A percentile compares a stretch with the other conserved stretches of the same genome.
Conservation (phyloP, 345 rosid species). For the Abelmoschus esculentus region DNA sequence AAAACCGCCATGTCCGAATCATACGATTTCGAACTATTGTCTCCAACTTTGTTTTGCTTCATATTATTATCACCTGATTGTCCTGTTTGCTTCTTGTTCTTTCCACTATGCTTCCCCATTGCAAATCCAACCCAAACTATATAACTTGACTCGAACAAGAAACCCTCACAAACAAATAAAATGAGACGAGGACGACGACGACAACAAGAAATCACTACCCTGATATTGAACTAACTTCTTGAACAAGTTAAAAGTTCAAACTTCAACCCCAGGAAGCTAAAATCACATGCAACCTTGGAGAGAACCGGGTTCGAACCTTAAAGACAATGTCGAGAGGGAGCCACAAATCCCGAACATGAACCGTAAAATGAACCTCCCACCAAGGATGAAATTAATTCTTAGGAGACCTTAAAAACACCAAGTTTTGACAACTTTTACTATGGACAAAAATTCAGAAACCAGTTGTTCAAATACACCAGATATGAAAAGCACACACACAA, state of each 20-base stretch:
- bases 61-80: conserved; percentile 27
- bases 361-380: too few species aligned
- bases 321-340: too few species aligned
- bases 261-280: background rate
- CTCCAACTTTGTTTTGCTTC: conserved; percentile 30
- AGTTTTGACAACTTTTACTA: background rate
- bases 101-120: conserved; percentile 48
- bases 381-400: background rate
- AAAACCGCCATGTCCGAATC: conserved; percentile 47
- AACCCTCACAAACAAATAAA: background rate
- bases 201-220: conserved; percentile 2
- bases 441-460: conserved; percentile 10
- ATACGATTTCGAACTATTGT: conserved; percentile 23
- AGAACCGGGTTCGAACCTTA: too few species aligned
- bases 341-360: too few species aligned
- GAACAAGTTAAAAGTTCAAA: conserved; percentile 4
- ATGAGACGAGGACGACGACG: too few species aligned
- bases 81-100: conserved; percentile 26
- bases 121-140: conserved; percentile 12
- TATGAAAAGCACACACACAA: conserved; percentile 11
- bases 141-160: background rate
- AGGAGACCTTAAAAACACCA: conserved; percentile 11
- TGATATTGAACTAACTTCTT: conserved; percentile 10
- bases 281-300: too few species aligned
- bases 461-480: conserved; percentile 10